phyloP scores from a whole-genome alignment of 192 early-diverging fungal species.

The Backusella circina region DNA sequence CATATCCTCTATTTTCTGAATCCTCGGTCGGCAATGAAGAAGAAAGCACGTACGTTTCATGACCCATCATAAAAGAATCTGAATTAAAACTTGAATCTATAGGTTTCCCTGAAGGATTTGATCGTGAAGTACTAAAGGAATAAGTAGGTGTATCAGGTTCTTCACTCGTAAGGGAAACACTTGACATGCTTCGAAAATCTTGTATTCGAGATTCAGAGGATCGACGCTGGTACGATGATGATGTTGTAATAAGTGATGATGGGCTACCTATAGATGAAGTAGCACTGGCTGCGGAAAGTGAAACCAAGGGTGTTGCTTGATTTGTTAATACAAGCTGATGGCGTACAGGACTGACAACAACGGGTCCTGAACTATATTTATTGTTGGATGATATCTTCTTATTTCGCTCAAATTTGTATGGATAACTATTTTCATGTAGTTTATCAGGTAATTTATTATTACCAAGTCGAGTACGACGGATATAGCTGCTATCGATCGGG shows the following conservation, averaged over 20 bases:
- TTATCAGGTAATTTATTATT: not conserved
- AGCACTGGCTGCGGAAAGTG: not conserved
- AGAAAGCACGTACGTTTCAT: not conserved
- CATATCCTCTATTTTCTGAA: not conserved
- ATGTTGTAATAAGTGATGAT: not conserved
- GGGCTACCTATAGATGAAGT: not conserved
- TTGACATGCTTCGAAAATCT: not conserved
- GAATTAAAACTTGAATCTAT: not conserved
- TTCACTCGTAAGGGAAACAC: not conserved
- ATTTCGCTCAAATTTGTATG: not conserved
- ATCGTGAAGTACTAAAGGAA: not conserved
- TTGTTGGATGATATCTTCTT: not conserved
- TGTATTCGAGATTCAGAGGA: not conserved
- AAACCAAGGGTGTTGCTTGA: slow-evolving; percentile 5
- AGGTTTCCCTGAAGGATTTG: not conserved
- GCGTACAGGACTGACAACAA: slow-evolving; percentile 10
- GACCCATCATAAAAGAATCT: not conserved
- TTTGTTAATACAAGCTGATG: slow-evolving; percentile 8
- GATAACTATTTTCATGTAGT: not conserved
- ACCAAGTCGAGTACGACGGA: not conserved
- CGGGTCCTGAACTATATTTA: not conserved
- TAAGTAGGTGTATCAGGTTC: not conserved
- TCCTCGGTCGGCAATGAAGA: not conserved
- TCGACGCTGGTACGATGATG: not conserved
- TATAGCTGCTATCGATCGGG: not conserved